Evolutionary conservation across 129 eudicot genomes (phyloP), one percentile per base, ranked within the genome.

Genomic region (Saposhnikovia divaricata): DNA sequence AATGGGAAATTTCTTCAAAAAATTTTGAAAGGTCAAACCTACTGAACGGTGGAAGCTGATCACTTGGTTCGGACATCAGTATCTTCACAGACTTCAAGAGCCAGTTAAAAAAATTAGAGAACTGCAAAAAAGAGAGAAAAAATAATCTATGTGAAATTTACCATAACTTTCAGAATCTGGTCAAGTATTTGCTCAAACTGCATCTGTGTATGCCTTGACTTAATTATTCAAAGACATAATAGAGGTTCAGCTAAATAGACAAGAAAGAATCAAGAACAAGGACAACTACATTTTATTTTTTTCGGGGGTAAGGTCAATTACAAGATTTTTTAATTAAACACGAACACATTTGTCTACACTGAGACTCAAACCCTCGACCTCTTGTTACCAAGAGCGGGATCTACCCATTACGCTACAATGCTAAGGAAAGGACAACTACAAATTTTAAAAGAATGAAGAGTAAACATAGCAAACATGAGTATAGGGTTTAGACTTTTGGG

Each of bases 71-170:
- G n/a, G 99, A 86, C 96, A 89, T 92, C 65, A 96, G 85, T 80
- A 89, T 87, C 90, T 88, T 96, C 81, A 89, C 93, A 79, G 88
- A 92, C 87, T 89, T 96, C 73, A 88, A 92, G 77, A 96, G 97
- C 99, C 99, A 96, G 83, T 82, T 92, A 87, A 96, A 96, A 84
- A 96, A 96, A 80, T 92, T 92, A 65, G 99, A 91, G 83, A 89
- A 96, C 99, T 96, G 97, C 70, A 87, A 80, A 48, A 48, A 81
- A 80, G 43, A 80, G 43, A 59, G 38, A 38, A 74, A 31, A 74
- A 27, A 74, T 46, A 46, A 19, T 19, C 5, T 74, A 45, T 3
- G 47, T 44, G 15, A 45, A 45, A 25, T 13, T 72, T 37, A 71
- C 75, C 48, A 43, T 0, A 47, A 46, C 77, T 45, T 45, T 51